Evolutionary conservation across 768 basidiomycete genomes (phyloP).

Genomic region (Trichaptum fuscoviolaceum): DNA sequence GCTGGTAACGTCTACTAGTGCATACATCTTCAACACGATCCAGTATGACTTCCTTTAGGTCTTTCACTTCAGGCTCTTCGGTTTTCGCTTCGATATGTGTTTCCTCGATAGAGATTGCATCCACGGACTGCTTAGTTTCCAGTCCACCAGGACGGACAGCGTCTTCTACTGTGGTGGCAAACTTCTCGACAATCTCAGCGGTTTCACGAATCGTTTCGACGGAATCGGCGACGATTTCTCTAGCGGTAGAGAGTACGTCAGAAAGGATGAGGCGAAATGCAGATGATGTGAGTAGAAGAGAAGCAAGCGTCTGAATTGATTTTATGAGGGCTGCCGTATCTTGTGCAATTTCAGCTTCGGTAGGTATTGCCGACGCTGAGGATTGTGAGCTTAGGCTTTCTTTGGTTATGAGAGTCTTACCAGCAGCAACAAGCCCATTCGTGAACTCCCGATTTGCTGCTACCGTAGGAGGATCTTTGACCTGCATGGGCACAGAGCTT

Average conservation of each 20-base stretch:
- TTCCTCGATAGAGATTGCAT: neutral
- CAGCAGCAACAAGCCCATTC: conserved; percentile 4
- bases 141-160: conserved; percentile 2
- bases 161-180: conserved; percentile 16
- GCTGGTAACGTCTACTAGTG: neutral
- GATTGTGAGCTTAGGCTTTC: neutral
- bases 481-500: conserved; percentile 13
- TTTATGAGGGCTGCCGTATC: conserved; percentile 13
- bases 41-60: conserved; percentile 1
- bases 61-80: neutral
- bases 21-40: conserved; percentile 9
- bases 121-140: neutral
- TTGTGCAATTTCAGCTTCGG: conserved; percentile 9
- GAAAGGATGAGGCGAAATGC: conserved; percentile 21
- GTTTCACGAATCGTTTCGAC: conserved; percentile 14
- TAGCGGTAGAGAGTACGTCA: conserved; percentile 15
- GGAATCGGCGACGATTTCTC: conserved; percentile 20
- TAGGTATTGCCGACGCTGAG: conserved; percentile 15
- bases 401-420: neutral
- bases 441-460: neutral
- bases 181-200: conserved; percentile 13
- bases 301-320: conserved; percentile 12
- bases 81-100: neutral
- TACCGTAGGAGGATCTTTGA: conserved; percentile 15
- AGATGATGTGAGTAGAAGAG: conserved; percentile 18